Percentiles rank a stretch among this genome's conserved stretches.
Evolutionary conservation across 1,139 yeast genomes (phyloP).

Genomic region (Blastobotrys apis): DNA sequence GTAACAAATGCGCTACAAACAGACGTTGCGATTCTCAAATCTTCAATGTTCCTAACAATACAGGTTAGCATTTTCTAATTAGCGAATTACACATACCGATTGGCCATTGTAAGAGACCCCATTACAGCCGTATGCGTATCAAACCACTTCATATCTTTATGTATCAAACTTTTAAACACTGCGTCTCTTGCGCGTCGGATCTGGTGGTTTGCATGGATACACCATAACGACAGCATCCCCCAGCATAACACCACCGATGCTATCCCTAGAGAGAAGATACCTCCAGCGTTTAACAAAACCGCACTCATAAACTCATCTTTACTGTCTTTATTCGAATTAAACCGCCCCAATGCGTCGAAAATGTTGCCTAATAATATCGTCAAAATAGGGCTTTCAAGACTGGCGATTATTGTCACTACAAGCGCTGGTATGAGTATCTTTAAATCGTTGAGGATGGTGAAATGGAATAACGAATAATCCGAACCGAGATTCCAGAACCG

Average conservation of each 20-base stretch:
- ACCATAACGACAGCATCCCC: constrained; percentile 59
- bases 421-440: constrained; percentile 26
- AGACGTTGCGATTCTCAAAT: constrained; percentile 63
- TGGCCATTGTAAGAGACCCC: constrained; percentile 62
- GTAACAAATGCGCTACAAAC: constrained; percentile 59
- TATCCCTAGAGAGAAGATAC: constrained; percentile 55
- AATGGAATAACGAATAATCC: constrained; percentile 11
- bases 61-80: too few species aligned
- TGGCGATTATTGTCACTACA: constrained; percentile 39
- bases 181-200: constrained; percentile 51
- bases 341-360: constrained; percentile 48
- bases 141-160: constrained; percentile 42
- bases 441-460: constrained; percentile 22
- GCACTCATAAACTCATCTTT: constrained; percentile 41
- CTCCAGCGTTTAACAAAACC: constrained; percentile 47
- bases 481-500: constrained; percentile 1
- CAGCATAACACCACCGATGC: constrained; percentile 50
- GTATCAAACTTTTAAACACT: constrained; percentile 36
- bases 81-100: constrained; percentile 33
- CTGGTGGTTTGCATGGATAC: constrained; percentile 68
- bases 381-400: constrained; percentile 56
- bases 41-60: constrained; percentile 65
- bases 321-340: constrained; percentile 31
- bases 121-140: constrained; percentile 44
- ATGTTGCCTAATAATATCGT: constrained; percentile 65